Percentiles rank a stretch among this genome's conserved stretches.
Evolutionary conservation across 2,329 filamentous ascomycete species (phyloP).

Genomic region (Aspergillus fructus): DNA sequence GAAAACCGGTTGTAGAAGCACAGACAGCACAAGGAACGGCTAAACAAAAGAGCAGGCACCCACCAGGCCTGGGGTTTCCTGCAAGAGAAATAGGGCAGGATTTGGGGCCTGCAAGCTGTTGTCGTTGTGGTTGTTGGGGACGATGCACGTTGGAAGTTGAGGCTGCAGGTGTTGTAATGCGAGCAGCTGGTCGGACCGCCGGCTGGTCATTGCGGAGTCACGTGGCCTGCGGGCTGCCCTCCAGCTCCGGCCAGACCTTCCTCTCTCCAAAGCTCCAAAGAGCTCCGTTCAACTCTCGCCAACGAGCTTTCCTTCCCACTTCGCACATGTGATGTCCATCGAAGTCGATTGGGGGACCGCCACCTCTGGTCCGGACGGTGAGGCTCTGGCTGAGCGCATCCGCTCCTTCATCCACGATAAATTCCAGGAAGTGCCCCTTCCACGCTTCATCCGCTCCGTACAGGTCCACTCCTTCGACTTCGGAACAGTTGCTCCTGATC

Average conservation of each 20-base stretch:
- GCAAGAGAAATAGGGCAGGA: not conserved
- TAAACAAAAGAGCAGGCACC: not conserved
- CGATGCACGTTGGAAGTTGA: constrained; percentile 7
- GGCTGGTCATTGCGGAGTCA: constrained; percentile 6
- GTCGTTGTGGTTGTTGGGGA: constrained; percentile 2
- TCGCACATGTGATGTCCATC: constrained; percentile 73
- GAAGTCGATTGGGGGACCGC: constrained; percentile 95
- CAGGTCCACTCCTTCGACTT: constrained; percentile 94
- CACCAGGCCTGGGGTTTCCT: not conserved
- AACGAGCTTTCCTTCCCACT: not conserved
- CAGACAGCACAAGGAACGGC: constrained; percentile 1
- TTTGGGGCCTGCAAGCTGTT: not conserved
- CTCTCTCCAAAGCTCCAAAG: too few relatives aligned
- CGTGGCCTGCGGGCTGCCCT: not conserved
- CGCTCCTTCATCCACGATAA: constrained; percentile 92
- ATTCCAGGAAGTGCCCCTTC: constrained; percentile 87
- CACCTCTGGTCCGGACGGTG: constrained; percentile 83
- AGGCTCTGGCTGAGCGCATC: constrained; percentile 79
- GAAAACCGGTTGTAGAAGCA: constrained; percentile 4
- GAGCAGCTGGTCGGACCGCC: not conserved
- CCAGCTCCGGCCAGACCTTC: not conserved
- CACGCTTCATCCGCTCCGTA: constrained; percentile 95
- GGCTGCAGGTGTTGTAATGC: not conserved
- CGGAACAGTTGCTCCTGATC: constrained; percentile 74
- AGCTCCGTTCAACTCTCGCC: not conserved